Conservation (phyloP, 1,284 basidiomycete species). For the Microbotryomycetes sp. region DNA sequence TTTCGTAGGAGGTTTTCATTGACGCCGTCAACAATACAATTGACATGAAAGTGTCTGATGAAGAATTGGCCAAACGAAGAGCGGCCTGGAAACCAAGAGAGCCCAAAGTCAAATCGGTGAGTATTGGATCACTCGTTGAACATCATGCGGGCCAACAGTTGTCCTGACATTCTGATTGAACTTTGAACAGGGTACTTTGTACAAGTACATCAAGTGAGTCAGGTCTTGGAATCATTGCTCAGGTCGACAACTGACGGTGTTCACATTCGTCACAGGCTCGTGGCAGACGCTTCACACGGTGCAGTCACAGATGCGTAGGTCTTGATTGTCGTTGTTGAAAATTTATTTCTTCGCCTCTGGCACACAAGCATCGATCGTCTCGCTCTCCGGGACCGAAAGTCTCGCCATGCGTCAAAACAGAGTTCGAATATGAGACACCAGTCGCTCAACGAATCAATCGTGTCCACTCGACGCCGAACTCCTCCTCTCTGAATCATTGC, state of each 20-base stretch:
- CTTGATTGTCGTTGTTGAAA: background rate
- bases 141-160: background rate
- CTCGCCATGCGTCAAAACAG: too few species aligned
- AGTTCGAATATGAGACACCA: too few species aligned
- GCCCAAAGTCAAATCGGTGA: conserved; percentile 59
- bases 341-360: background rate
- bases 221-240: too few species aligned
- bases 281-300: conserved; percentile 70
- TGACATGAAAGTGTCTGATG: conserved; percentile 60
- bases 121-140: background rate
- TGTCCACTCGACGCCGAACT: too few species aligned
- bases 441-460: too few species aligned
- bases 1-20: conserved; percentile 19
- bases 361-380: too few species aligned
- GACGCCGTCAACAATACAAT: conserved; percentile 72
- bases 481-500: too few species aligned
- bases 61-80: conserved; percentile 63
- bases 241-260: too few species aligned
- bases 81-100: conserved; percentile 70
- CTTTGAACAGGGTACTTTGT: conserved; percentile 52
- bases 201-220: conserved; percentile 79
- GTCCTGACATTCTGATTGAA: too few species aligned
- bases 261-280: conserved; percentile 39
- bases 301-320: conserved; percentile 72
- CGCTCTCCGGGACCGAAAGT: too few species aligned